Evolutionary conservation across 257 asterid genomes (phyloP), one percentile per base, ranked within the genome.

Genomic region (Vinca minor): DNA sequence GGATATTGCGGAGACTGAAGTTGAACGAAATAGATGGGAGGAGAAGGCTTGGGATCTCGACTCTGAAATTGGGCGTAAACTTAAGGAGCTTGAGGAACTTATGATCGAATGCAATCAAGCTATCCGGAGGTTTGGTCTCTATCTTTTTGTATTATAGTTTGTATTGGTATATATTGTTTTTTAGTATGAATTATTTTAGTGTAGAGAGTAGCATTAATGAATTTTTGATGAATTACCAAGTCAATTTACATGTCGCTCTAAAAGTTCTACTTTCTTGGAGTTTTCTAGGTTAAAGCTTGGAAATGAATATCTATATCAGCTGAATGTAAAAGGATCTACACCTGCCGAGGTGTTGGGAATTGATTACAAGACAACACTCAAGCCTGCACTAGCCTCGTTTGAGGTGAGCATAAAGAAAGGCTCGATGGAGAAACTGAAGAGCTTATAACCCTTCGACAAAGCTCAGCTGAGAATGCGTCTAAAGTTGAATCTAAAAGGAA

Each of bases 31-130:
- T 73, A 87, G 72, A 25, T 87, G 96, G 95, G 96, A 92, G 78
- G 98, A 92, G 80, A 89, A 92, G 76, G 62, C 67, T 29, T 89
- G 93, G 98, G 88, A 81, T 74, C 82, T 92, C 57, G 87, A 87
- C 72, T 80, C 95, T 47, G 81, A 76, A 38, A 85, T 83, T 15
- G 85, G 85, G 29, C 87, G 79, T 56, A 82, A 82, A 73, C 81
- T 75, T 28, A 84, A 85, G 85, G 96, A 87, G 84, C 91, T 89
- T 14, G 96, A 87, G 75, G 82, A 64, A 67, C 74, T 81, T 15
- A 78, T 72, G 57, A 84, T 89, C 70, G 96, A 87, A 53, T 76
- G 87, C 86, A 92, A 89, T 77, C 94, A 85, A 75, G 86, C 89
- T 66, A 66, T 82, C 67, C 69, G 85, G 68, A 89, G 96, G 98